Percentiles rank a stretch among this genome's conserved stretches.
phyloP scores from a whole-genome alignment of 352 stramenopile genomes.

The Pythium insidiosum region DNA sequence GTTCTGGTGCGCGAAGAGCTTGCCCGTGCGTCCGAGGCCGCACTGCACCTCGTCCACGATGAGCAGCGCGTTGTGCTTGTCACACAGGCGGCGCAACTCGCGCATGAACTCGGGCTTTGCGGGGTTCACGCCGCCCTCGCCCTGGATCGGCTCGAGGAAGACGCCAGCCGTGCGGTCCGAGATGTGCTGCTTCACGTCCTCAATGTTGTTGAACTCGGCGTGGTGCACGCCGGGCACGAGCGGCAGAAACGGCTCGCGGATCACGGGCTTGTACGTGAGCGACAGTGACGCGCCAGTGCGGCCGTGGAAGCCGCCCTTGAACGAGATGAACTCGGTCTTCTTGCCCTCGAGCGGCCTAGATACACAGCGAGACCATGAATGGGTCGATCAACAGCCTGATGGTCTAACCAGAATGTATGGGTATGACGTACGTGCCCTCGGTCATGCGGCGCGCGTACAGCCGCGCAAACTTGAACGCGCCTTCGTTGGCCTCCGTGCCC shows the following conservation, averaged over 20 bases:
- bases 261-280: slow-evolving; percentile 85
- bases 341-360: slow-evolving; percentile 66
- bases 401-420: too few relatives aligned
- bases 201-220: slow-evolving; percentile 77
- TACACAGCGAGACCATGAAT: too few relatives aligned
- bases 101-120: slow-evolving; percentile 89
- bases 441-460: slow-evolving; percentile 60
- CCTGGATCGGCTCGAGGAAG: slow-evolving; percentile 81
- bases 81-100: slow-evolving; percentile 85
- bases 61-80: slow-evolving; percentile 92
- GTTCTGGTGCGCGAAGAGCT: slow-evolving; percentile 93
- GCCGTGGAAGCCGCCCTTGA: slow-evolving; percentile 84
- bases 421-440: slow-evolving; percentile 51
- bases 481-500: slow-evolving; percentile 88
- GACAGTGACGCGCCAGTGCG: slow-evolving; percentile 68
- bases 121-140: slow-evolving; percentile 92
- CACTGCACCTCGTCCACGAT: slow-evolving; percentile 99
- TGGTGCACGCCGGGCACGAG: slow-evolving; percentile 71
- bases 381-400: too few relatives aligned
- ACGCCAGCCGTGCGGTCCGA: slow-evolving; percentile 71
- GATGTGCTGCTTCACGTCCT: slow-evolving; percentile 66
- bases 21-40: slow-evolving; percentile 93
- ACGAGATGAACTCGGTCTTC: slow-evolving; percentile 82
- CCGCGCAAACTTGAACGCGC: slow-evolving; percentile 82
- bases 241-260: slow-evolving; percentile 77